Base-by-base conservation (phyloP, 768 basidiomycete genomes). In the Porphyrellus cyaneotinctus region DNA sequence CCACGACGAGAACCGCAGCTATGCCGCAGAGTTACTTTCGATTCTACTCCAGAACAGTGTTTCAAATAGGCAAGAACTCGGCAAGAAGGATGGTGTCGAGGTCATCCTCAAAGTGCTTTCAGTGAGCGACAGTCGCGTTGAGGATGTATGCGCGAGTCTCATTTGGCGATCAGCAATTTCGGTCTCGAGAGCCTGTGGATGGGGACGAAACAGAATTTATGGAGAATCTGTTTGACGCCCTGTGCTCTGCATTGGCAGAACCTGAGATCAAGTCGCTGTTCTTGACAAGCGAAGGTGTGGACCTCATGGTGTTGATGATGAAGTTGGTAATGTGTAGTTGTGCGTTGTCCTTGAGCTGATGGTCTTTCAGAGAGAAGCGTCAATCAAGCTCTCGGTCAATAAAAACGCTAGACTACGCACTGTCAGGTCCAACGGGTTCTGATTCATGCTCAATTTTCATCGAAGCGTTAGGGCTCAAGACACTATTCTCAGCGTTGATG, bases 221-320 rank as follows among this genome's bases (percentile, higher is more conserved):
- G 94, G 97, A 98, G 67, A 98, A 99, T 68, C 63, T 92, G 4
- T 98, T 98, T 64, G 91, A 97, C 65, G 70, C 85, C 0, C 70
- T 99, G 22, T 98, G 97, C 66, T 95, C 94, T 1, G 79, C 86
- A 0, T 75, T 98, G 22, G 81, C 76, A 31, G 94, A 95, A 68
- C 75, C 84, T 14, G 75, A 83, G 43, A 82, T 88, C 66, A 98
- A 97, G 70, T 68, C 78, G 17, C 70, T 84, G 4, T 98, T 99
- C 71, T 72, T 93, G n/a, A 81, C 84, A 11, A 86, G 86, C 18
- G 97, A 99, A 69, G 97, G 97, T 2, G 83, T 93, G 14, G 97
- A 99, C 62, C 78, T 99, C 31, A 97, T 98, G 94, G 80, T 97
- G n/a, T 76, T 98, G 57, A 88, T 97, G 81, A 94, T 97, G 88